Percentiles rank a stretch among this genome's conserved stretches.
Evolutionary conservation across 352 stramenopile genomes (phyloP).

Genomic region (Globisporangium viniferum): DNA sequence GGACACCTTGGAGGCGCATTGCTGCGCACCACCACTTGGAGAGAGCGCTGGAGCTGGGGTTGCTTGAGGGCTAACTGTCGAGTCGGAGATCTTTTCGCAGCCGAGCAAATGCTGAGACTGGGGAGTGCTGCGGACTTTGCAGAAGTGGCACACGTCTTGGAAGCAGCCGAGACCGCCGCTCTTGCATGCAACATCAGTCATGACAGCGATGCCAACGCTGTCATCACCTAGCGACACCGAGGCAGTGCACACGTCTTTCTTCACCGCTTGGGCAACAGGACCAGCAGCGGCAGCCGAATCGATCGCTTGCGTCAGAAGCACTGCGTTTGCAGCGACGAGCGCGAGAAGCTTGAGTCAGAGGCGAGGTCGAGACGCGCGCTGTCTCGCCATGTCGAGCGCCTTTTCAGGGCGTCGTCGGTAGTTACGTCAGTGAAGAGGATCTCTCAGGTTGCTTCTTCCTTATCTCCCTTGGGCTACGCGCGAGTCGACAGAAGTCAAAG

Average conservation of each 20-base stretch:
- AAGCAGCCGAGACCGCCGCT: constrained; percentile 24
- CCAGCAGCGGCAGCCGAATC: neutral
- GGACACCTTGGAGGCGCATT: constrained; percentile 9
- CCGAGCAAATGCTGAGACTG: constrained; percentile 18
- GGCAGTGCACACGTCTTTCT: neutral
- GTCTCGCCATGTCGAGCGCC: neutral
- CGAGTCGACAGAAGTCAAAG: constrained; percentile 1
- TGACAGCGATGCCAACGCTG: constrained; percentile 17
- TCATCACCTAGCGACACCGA: constrained; percentile 11
- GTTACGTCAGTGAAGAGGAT: neutral
- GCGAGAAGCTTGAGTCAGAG: neutral
- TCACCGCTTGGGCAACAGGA: neutral
- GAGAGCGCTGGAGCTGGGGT: neutral
- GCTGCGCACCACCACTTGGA: neutral
- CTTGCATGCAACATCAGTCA: constrained; percentile 18
- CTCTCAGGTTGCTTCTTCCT: neutral
- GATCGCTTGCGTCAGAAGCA: neutral
- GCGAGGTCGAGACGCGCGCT: neutral
- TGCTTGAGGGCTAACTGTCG: neutral
- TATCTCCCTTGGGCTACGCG: neutral
- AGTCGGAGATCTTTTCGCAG: constrained; percentile 6
- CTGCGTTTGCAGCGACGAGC: neutral
- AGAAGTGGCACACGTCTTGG: constrained; percentile 22
- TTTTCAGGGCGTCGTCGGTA: neutral
- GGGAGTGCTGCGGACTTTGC: constrained; percentile 10